Evolutionary conservation across 495 filamentous ascomycete genomes (phyloP).

Genomic region (Neurospora pannonica): DNA sequence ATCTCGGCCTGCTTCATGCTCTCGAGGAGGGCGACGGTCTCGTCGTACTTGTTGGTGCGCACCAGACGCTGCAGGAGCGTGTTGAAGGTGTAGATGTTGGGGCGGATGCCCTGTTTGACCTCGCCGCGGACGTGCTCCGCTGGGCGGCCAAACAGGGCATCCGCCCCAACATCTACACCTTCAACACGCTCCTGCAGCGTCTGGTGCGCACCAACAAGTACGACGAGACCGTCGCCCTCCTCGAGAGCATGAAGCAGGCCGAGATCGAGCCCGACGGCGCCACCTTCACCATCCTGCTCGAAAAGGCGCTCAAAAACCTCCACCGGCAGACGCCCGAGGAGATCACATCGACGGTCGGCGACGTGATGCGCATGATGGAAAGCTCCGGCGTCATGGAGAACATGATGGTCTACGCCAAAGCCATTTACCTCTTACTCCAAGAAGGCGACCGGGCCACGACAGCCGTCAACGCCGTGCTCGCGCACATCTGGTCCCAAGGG

Average conservation of each 20-base stretch:
- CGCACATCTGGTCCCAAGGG: slow-evolving; percentile 44
- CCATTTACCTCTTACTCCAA: slow-evolving; percentile 52
- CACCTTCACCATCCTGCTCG: slow-evolving; percentile 36
- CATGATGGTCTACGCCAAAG: slow-evolving; percentile 48
- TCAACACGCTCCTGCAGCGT: slow-evolving; percentile 55
- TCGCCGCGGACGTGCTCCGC: slow-evolving; percentile 40
- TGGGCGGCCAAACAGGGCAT: slow-evolving; percentile 53
- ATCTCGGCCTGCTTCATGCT: slow-evolving; percentile 28
- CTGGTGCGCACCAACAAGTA: slow-evolving; percentile 37
- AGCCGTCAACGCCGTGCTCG: slow-evolving; percentile 50
- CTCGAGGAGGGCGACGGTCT: slow-evolving; percentile 33
- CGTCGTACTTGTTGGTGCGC: slow-evolving; percentile 25
- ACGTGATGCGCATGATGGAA: slow-evolving; percentile 45
- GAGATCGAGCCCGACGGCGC: slow-evolving; percentile 26
- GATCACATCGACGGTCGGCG: slow-evolving; percentile 22
- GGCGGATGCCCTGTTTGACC: slow-evolving; percentile 41
- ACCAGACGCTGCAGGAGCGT: slow-evolving; percentile 50
- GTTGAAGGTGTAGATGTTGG: slow-evolving; percentile 61
- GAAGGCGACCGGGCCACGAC: slow-evolving; percentile 28
- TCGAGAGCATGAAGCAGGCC: slow-evolving; percentile 30
- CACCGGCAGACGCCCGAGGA: slow-evolving; percentile 13
- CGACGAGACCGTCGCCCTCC: slow-evolving; percentile 27
- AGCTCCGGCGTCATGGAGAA: slow-evolving; percentile 43
- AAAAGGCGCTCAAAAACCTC: slow-evolving; percentile 23
- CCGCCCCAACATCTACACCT: slow-evolving; percentile 51